Evolutionary conservation across 306 rosid genomes (phyloP), one percentile per base, ranked within the genome.

Genomic region (Crotalaria pallida): DNA sequence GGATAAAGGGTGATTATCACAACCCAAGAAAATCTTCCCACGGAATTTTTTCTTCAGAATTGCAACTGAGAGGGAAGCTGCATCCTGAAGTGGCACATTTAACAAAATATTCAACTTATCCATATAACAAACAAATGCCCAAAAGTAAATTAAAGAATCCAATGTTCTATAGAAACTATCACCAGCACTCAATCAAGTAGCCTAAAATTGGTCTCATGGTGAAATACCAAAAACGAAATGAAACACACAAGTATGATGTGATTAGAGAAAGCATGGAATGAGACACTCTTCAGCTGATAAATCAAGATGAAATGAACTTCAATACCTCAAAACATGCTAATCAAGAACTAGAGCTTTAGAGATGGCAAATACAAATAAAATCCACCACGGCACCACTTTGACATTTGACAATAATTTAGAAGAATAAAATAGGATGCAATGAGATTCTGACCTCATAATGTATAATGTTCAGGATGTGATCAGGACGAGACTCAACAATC

Each of bases 1-100:
- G 88, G 96, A 88, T 56, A 94, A 62, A 71, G 99, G 99, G 75
- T 94, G 96, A 82, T 87, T 87, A 53, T 94, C 99, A 63, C 97
- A 91, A 53, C 97, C 99, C 81, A 94, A 80, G 80, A 94, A 88
- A 75, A 87, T 86, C 76, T 52, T 67, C 67, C 88, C 83, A 36
- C 83, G 75, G 17, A 83, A 72, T 71, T 77, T 81, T 83, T 91
- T 91, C 85, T 87, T 86, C 79, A 94, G 81, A 77, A 94, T 91
- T 62, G 92, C 85, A 75, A 91, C 69, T 0, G 92, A 79, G 31
- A 94, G 87, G 61, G 92, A 84, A 75, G 97, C 97, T 19, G 97
- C 99, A 82, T 94, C 99, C 99, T 94, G 88, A 69, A 73, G 41
- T 12, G 10, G 38, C 21, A 47, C 15, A 36, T 36, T 52, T 48